A percentile compares a stretch with the other conserved stretches of the same genome.
These are phyloP conservation scores for Salvia sclarea DNA, from an alignment of 305 asterid genomes.

Conservation along the genomic window DNA sequence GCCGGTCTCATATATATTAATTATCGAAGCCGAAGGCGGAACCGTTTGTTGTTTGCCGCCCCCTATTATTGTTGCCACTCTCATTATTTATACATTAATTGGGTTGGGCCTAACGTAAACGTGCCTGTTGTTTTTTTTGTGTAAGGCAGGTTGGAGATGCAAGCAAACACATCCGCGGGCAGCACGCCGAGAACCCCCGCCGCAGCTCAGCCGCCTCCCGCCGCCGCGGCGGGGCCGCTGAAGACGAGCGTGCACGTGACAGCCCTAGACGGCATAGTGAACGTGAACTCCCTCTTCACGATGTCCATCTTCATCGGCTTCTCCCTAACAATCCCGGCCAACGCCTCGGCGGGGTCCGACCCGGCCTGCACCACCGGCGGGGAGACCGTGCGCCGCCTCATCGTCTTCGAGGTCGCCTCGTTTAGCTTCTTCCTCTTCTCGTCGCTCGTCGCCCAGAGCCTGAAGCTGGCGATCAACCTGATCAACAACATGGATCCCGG, in stretches of 20 bases:
- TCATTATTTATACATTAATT: too few relatives aligned
- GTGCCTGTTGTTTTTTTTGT: not conserved
- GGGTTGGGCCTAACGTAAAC: too few relatives aligned
- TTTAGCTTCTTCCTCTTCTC: constrained; percentile 63
- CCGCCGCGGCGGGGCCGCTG: not conserved
- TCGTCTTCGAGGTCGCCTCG: constrained; percentile 50
- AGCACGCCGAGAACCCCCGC: not conserved
- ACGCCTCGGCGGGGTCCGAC: constrained; percentile 26
- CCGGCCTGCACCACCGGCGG: constrained; percentile 37
- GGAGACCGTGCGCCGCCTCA: constrained; percentile 38
- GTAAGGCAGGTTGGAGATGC: constrained; percentile 28
- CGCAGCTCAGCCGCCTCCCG: not conserved
- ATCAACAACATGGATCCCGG: constrained; percentile 7
- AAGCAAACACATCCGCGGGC: not conserved
- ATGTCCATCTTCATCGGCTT: constrained; percentile 44
- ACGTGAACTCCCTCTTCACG: constrained; percentile 53
- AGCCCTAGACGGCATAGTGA: constrained; percentile 46
- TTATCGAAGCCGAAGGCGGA: too few relatives aligned
- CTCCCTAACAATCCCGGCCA: constrained; percentile 34
- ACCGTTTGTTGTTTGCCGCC: too few relatives aligned
- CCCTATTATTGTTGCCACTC: too few relatives aligned
- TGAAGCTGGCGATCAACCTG: constrained; percentile 17
- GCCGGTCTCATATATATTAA: too few relatives aligned
- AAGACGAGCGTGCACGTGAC: constrained; percentile 45
- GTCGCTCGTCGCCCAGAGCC: constrained; percentile 43